Base-by-base conservation (phyloP, 73 alveolate species). In the Diophrys sp. region DNA sequence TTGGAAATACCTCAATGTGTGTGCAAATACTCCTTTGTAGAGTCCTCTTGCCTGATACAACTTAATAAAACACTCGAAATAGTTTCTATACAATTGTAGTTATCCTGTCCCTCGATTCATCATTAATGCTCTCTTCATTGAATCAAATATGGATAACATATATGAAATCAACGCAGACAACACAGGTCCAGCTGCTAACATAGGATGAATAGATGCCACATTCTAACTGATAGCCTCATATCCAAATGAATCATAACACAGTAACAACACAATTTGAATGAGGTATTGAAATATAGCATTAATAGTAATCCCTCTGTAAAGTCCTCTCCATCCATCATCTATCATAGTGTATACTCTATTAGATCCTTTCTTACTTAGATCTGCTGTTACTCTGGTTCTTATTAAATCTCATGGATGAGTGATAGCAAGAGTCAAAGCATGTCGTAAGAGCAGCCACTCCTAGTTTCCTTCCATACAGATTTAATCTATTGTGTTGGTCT, bases 321-420 rank as follows among this genome's bases (percentile, higher is more conserved):
- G 30, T 24, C 84, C 84, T 53, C 44, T n/a, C n/a, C 80, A 14
- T 11, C 88, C 92, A 71, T 72, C 87, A 54, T 84, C 88, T 0
- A 84, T 2, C 30, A 67, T 71, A 56, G 31, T 26, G 56, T 71
- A 85, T 1, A 79, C 56, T 79, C 88, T 71, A 26, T 44, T 30
- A 27, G 55, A 33, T n/a, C 75, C 72, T 44, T 62, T 33, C 26
- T 68, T 56, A 23, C 71, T 72, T 78, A 85, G 32, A 67, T 85
- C 93, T 8, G 79, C 31, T 2, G 82, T 54, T n/a, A 78, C 33
- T 53, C 88, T 75, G 1, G 93, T 85, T 28, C 70, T 74, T 29
- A 73, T 23, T n/a, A 85, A 57, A 27, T 79, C 88, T 0, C 79
- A 73, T 26, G 93, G 93, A 34, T 79, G 79, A 67, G 68, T n/a